A percentile compares a stretch with the other conserved stretches of the same genome.
Conservation (phyloP, 2,329 filamentous ascomycete species). For the Hypoxylon sp. region DNA sequence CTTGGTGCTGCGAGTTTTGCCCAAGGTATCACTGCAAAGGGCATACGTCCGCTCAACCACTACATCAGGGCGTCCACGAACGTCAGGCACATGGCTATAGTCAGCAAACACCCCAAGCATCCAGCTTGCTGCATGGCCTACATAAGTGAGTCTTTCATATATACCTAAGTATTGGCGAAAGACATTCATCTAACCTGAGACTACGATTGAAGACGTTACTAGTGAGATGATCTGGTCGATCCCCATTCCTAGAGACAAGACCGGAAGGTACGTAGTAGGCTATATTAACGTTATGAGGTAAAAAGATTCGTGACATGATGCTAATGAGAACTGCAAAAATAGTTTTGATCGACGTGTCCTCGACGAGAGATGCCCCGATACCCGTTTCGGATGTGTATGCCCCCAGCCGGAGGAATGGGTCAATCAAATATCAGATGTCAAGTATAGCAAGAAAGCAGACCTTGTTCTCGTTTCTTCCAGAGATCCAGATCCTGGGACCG, state of each 20-base stretch:
- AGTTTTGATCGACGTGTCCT: constrained; percentile 39
- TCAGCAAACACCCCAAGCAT: constrained; percentile 55
- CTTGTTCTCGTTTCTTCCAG: constrained; percentile 55
- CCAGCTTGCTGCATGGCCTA: constrained; percentile 62
- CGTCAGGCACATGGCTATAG: constrained; percentile 60
- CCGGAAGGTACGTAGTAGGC: constrained; percentile 57
- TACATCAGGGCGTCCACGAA: constrained; percentile 38
- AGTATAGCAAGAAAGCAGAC: constrained; percentile 61
- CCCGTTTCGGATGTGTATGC: not conserved
- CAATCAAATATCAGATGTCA: constrained; percentile 59
- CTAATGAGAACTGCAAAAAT: constrained; percentile 3
- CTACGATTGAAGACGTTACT: constrained; percentile 51
- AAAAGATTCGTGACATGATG: constrained; percentile 4
- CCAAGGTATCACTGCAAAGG: constrained; percentile 58
- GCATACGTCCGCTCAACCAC: constrained; percentile 39
- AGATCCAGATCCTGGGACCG: not conserved
- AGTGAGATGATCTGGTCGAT: constrained; percentile 53
- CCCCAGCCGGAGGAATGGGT: not conserved
- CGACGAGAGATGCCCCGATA: not conserved
- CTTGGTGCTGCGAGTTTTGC: constrained; percentile 58
- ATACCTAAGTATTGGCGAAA: not conserved
- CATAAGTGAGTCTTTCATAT: constrained; percentile 58
- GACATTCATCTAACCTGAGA: constrained; percentile 29
- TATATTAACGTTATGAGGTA: not conserved
- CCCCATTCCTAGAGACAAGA: constrained; percentile 59